A percentile compares a stretch with the other conserved stretches of the same genome.
Conservation (phyloP, 2,329 filamentous ascomycete genomes). For the Alternaria atra region DNA sequence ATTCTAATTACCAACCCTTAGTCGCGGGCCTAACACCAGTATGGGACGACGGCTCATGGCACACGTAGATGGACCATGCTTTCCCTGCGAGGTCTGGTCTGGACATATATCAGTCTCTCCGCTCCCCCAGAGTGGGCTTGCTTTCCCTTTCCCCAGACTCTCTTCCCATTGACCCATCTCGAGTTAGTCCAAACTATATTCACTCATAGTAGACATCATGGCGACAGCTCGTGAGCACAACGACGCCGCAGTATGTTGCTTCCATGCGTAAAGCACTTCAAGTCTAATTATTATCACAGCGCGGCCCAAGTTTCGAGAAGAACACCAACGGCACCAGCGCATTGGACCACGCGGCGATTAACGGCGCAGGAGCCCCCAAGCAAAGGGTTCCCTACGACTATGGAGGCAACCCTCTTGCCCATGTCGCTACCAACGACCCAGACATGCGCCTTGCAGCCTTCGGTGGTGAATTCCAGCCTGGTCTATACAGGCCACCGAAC, state of each 20-base stretch:
- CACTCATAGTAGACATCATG: slow-evolving; percentile 44
- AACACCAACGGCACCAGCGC: slow-evolving; percentile 43
- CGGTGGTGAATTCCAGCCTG: slow-evolving; percentile 63
- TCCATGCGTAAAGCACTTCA: neutral
- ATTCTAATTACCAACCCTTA: slow-evolving; percentile 39
- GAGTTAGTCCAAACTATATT: slow-evolving; percentile 5
- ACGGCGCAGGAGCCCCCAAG: slow-evolving; percentile 42
- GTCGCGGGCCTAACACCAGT: slow-evolving; percentile 29
- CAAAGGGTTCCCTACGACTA: slow-evolving; percentile 60
- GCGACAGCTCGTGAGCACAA: slow-evolving; percentile 54
- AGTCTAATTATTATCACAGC: slow-evolving; percentile 27
- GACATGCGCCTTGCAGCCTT: slow-evolving; percentile 57
- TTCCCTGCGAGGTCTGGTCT: slow-evolving; percentile 30
- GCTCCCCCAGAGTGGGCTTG: slow-evolving; percentile 38
- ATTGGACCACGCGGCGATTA: slow-evolving; percentile 51
- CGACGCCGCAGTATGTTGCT: slow-evolving; percentile 38
- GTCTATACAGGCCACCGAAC: slow-evolving; percentile 55
- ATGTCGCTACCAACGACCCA: slow-evolving; percentile 60
- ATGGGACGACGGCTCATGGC: slow-evolving; percentile 42
- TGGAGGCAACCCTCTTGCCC: slow-evolving; percentile 62
- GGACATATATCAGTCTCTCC: slow-evolving; percentile 44
- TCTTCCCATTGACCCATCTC: slow-evolving; percentile 7
- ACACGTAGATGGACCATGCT: slow-evolving; percentile 41
- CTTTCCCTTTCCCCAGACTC: slow-evolving; percentile 36
- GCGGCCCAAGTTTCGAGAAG: slow-evolving; percentile 36